Base-by-base conservation (phyloP, 1,284 basidiomycete species). In the Leccinum griseonigrum region DNA sequence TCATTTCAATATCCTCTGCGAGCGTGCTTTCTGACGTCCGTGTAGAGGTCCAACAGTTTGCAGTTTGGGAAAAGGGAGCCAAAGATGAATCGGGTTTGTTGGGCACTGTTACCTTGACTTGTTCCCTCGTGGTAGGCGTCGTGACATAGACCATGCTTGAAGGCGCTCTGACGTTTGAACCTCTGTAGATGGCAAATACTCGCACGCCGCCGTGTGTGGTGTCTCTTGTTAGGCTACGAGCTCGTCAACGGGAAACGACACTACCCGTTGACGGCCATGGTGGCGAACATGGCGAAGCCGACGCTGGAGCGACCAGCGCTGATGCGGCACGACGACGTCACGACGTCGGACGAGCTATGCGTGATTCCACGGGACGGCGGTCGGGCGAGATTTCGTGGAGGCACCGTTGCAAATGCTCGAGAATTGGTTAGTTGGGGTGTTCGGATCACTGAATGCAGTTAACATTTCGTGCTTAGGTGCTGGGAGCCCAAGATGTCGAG, bases 341-440 rank as follows among this genome's bases (percentile, higher is more conserved):
- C 89, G 26, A 90, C 88, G 87, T 69, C 79, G 77, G 63, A 94
- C 91, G 22, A 83, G 83, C 66, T 94, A 86, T 71, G 75, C 85
- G 26, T 79, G 87, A 26, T 95, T 95, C 84, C 91, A 94, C 67
- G 91, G 92, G 7, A 92, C 90, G 28, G 82, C 80, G 50, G 90
- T 92, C 38, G 89, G 88, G 1, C 74, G 88, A 13, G 93, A 95
- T 76, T 95, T 95, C 67, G 92, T 92, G 6, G 92, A 94, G 75
- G 91, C 91, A 0, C 92, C 92, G 0, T 90, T 86, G 28, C 92
- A 95, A 76, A 94, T 94, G 93, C 79, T 94, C 63, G 94, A 95
- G 76, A 93, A 95, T 71, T 95, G 92, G 93, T 86, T 54, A 8
- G 78, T 64, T 38, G 10, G n/a, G 40, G 36, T 8, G 40, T 18